Evolutionary conservation across 805 yeast species (phyloP), one percentile per base, ranked within the genome.

Genomic region (Ogataea ganodermae): DNA sequence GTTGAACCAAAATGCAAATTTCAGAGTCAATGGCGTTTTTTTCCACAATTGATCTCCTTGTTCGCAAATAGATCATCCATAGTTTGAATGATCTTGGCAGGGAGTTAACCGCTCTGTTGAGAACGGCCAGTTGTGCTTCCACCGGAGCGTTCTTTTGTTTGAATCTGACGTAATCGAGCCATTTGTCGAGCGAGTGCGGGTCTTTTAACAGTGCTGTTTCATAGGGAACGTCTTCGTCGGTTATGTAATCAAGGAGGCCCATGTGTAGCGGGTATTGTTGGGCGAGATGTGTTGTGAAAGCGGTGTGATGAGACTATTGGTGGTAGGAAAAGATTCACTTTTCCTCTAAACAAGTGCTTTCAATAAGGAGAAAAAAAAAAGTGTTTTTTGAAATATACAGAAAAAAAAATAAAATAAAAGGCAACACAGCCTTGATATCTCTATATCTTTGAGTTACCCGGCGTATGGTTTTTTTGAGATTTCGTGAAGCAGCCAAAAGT

Each of bases 31-130:
- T 42, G 18, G 44, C 43, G 21, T 9, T 36, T 5, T 24, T 33
- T 8, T 48, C 38, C 12, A 52, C 12, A 17, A 47, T 17, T 2
- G 24, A 21, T 9, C 70, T 51, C 21, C 83, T 61, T 21, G 75
- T 52, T 18, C 72, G 73, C 20, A 81, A 52, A 53, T 80, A 81
- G 8, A 62, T 35, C 46, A 66, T 63, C 89, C 89, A 84, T 20
- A 85, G 57, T 52, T 78, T 75, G 51, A 74, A 74, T 2, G 81
- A 76, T 42, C 76, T 60, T 6, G 69, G 71, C 12, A 80, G 57
- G 9, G 62, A 57, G 7, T 56, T 52, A 13, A 78, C 73, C 0
- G 86, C 83, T 59, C 94, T 62, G 48, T 72, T 75, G 44, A 76
- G 58, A 1, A 85, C 69, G 46, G 76, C 79, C 6, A 80, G 55